phyloP scores from a whole-genome alignment of 306 rosid genomes.

The Corylus americana region DNA sequence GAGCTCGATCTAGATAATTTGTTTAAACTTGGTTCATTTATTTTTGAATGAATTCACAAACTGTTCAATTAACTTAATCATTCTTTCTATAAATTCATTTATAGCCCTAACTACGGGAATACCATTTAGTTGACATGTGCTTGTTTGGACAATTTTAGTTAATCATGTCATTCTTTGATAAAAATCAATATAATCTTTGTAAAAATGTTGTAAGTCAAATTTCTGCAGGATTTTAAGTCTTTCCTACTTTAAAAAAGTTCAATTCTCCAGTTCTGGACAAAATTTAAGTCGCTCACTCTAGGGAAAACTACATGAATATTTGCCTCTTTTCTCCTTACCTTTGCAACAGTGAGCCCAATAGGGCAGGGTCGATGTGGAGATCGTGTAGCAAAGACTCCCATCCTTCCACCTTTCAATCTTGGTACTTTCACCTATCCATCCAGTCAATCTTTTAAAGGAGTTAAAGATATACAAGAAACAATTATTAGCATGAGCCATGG shows the following conservation, averaged over 20 bases:
- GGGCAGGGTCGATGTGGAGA: constrained; percentile 98
- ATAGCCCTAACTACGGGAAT: too few species aligned
- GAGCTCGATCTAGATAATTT: too few species aligned
- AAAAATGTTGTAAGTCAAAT: neutral
- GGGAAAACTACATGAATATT: neutral
- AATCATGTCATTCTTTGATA: too few species aligned
- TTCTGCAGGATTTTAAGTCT: neutral
- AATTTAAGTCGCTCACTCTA: constrained; percentile 5
- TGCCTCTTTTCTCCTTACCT: constrained; percentile 43
- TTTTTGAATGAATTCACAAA: too few species aligned
- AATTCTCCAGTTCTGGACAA: constrained; percentile 4
- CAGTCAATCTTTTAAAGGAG: constrained; percentile 37
- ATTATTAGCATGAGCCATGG: constrained; percentile 9
- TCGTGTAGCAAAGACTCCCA: constrained; percentile 92
- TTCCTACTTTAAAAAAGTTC: constrained; percentile 8
- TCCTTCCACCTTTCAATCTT: constrained; percentile 75
- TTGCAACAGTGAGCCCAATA: constrained; percentile 92
- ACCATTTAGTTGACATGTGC: neutral
- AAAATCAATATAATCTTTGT: neutral
- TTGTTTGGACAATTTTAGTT: neutral
- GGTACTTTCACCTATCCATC: constrained; percentile 91
- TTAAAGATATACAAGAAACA: constrained; percentile 26
- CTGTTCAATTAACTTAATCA: too few species aligned
- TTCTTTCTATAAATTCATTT: too few species aligned
- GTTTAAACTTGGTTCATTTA: too few species aligned